These are phyloP conservation scores for Colletotrichum coccodes DNA, from an alignment of 2,329 filamentous ascomycete genomes.

Conservation along the genomic window DNA sequence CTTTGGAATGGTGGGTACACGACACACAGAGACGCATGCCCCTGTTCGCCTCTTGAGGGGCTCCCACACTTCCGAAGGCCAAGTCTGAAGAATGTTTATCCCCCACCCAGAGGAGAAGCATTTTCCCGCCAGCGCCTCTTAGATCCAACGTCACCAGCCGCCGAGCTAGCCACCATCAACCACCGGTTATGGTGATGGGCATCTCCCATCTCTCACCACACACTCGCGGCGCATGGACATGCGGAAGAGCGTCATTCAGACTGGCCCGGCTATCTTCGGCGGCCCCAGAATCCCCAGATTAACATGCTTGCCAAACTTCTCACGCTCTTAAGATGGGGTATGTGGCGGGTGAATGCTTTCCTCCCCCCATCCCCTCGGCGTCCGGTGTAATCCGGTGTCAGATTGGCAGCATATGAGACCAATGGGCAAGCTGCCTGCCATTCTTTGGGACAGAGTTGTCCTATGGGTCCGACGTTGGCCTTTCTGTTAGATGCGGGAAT, in stretches of 20 bases:
- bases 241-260: conserved; percentile 18
- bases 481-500: neutral
- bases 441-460: neutral
- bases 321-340: conserved; percentile 12
- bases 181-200: conserved; percentile 17
- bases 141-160: conserved; percentile 11
- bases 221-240: neutral
- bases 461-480: neutral
- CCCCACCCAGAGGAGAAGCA: conserved; percentile 9
- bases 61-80: conserved; percentile 1
- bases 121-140: conserved; percentile 9
- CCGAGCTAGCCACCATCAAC: conserved; percentile 5
- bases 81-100: conserved; percentile 29
- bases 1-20: conserved; percentile 15
- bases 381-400: conserved; percentile 8
- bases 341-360: conserved; percentile 31
- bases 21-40: neutral
- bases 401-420: neutral
- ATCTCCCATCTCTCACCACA: neutral
- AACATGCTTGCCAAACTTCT: neutral
- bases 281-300: conserved; percentile 6
- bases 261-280: conserved; percentile 24
- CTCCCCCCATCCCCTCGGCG: neutral
- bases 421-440: conserved; percentile 4
- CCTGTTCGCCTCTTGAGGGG: neutral